Conservation (phyloP, 1,284 basidiomycete species). For the Ceratobasidium papillatum region DNA sequence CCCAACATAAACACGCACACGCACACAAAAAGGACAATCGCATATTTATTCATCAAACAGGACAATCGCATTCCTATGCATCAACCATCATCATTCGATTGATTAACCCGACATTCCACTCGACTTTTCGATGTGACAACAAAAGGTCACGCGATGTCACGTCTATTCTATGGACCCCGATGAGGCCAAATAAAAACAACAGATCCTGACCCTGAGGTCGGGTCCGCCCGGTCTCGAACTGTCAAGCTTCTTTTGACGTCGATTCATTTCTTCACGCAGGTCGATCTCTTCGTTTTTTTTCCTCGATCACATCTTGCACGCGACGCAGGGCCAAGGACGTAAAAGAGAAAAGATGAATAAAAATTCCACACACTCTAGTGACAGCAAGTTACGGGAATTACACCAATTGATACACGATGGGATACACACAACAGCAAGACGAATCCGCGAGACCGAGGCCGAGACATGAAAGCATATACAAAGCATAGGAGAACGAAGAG, state of each 20-base stretch:
- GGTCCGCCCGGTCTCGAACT: not conserved
- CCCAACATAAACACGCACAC: not conserved
- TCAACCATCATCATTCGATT: not conserved
- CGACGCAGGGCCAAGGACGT: not conserved
- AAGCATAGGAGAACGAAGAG: constrained; percentile 15
- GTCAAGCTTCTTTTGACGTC: not conserved
- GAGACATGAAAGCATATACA: not conserved
- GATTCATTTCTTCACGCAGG: not conserved
- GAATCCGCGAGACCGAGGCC: not conserved
- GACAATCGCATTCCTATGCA: not conserved
- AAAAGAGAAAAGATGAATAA: not conserved
- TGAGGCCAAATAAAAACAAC: not conserved
- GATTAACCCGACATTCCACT: not conserved
- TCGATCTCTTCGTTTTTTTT: not conserved
- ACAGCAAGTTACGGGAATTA: not conserved
- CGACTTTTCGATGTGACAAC: not conserved
- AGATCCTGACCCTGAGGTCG: not conserved
- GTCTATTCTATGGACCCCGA: not conserved
- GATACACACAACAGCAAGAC: not conserved
- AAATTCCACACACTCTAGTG: not conserved
- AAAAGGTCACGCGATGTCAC: constrained; percentile 17
- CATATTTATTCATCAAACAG: too few species aligned
- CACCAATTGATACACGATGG: not conserved
- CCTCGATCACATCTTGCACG: not conserved
- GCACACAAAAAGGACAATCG: not conserved